Evolutionary conservation across 2,329 filamentous ascomycete species (phyloP).

Genomic region (Colletotrichum tabaci): DNA sequence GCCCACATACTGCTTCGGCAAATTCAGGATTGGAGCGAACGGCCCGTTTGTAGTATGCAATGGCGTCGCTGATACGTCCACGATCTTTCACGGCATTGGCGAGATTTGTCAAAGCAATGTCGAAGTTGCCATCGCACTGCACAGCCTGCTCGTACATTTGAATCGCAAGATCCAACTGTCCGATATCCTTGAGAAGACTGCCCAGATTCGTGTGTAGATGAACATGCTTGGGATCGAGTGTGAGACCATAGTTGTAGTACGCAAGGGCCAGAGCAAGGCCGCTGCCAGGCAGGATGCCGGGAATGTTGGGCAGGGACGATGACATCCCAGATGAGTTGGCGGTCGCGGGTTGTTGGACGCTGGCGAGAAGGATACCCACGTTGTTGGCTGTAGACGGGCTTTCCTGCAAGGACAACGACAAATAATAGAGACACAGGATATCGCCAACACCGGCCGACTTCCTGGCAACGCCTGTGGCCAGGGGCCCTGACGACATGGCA

Average conservation of each 20-base stretch:
- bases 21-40: slow-evolving; percentile 95
- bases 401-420: slow-evolving; percentile 93
- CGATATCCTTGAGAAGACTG: slow-evolving; percentile 95
- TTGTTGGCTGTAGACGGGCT: slow-evolving; percentile 99
- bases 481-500: slow-evolving; percentile 83
- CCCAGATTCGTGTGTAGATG: slow-evolving; percentile 98
- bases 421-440: slow-evolving; percentile 94
- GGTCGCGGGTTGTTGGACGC: slow-evolving; percentile 79
- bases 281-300: slow-evolving; percentile 87
- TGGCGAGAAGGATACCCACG: slow-evolving; percentile 95
- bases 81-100: slow-evolving; percentile 99
- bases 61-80: slow-evolving; percentile 91
- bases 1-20: slow-evolving; percentile 94
- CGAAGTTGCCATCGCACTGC: slow-evolving; percentile 91
- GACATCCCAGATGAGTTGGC: slow-evolving; percentile 47
- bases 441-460: slow-evolving; percentile 86
- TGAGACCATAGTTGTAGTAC: slow-evolving; percentile 95
- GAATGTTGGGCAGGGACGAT: slow-evolving; percentile 65
- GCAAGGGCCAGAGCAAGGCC: slow-evolving; percentile 89
- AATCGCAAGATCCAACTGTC: slow-evolving; percentile 91
- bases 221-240: slow-evolving; percentile 89
- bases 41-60: slow-evolving; percentile 90
- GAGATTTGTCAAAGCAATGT: slow-evolving; percentile 95
- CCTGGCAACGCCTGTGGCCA: slow-evolving; percentile 67
- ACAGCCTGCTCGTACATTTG: slow-evolving; percentile 98